Conservation (phyloP, 345 rosid species). For the Ceriops zippeliana region DNA sequence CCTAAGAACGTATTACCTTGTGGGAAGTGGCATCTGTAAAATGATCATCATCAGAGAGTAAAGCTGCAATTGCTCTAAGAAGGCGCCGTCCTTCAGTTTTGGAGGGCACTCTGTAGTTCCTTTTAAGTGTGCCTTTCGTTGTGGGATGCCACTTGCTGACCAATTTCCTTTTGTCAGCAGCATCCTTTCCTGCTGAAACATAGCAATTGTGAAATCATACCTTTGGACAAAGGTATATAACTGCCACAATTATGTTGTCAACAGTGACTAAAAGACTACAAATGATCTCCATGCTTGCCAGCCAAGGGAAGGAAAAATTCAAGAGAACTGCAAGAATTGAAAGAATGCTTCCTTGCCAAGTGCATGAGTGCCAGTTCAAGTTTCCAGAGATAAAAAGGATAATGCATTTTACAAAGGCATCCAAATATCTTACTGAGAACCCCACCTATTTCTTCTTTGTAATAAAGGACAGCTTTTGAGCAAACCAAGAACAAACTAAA, state of each 20-base stretch:
- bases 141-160: conserved; percentile 98
- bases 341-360: neutral
- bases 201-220: neutral
- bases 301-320: neutral
- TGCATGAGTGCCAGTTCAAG: neutral
- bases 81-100: conserved; percentile 77
- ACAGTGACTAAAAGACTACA: neutral
- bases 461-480: no score
- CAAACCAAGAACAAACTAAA: no score
- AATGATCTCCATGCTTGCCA: neutral
- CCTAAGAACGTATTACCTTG: conserved; percentile 49
- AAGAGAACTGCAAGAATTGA: neutral
- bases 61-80: conserved; percentile 76
- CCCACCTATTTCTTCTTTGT: no score
- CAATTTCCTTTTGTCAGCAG: conserved; percentile 65
- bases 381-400: neutral
- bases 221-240: neutral
- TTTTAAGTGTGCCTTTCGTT: conserved; percentile 77
- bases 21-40: conserved; percentile 85
- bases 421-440: neutral
- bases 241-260: neutral
- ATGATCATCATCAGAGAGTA: conserved; percentile 87
- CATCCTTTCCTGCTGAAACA: conserved; percentile 54
- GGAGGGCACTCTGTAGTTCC: conserved; percentile 87
- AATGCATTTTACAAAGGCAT: neutral